Percentiles rank a stretch among this genome's conserved stretches.
phyloP scores from a whole-genome alignment of 306 rosid species.

The Vigna unguiculata region DNA sequence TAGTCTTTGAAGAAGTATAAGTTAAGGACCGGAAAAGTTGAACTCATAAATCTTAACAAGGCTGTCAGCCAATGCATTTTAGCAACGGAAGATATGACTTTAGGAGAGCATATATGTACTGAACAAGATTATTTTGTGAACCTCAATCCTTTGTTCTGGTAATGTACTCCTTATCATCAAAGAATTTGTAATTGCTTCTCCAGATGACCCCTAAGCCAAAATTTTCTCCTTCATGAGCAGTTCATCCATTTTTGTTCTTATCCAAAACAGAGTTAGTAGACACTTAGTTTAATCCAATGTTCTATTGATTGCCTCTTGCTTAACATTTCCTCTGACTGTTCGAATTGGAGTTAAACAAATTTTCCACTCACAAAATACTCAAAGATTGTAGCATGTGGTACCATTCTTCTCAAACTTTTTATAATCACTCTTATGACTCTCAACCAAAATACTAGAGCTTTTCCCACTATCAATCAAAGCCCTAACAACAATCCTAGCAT shows the following conservation, averaged over 20 bases:
- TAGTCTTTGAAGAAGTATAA: too few species aligned
- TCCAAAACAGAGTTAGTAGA: constrained; percentile 42
- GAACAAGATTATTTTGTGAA: too few species aligned
- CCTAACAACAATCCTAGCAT: constrained; percentile 31
- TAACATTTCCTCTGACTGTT: constrained; percentile 53
- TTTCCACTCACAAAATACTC: constrained; percentile 67
- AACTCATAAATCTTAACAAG: too few species aligned
- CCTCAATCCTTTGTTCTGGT: too few species aligned
- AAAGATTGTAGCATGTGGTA: constrained; percentile 56
- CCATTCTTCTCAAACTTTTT: too few species aligned
- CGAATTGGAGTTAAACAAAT: constrained; percentile 52
- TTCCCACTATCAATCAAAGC: too few species aligned
- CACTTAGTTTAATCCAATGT: constrained; percentile 50
- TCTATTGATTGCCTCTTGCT: constrained; percentile 50
- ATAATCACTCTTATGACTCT: too few species aligned
- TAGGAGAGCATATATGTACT: too few species aligned
- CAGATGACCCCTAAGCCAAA: constrained; percentile 44
- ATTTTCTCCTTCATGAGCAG: constrained; percentile 42
- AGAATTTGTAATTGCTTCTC: constrained; percentile 39
- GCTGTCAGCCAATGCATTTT: too few species aligned
- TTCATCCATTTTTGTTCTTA: constrained; percentile 46
- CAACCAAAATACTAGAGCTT: too few species aligned
- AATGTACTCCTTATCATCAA: neutral
- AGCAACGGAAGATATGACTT: too few species aligned
- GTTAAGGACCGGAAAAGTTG: too few species aligned